Percentiles rank a stretch among this genome's conserved stretches.
phyloP scores from a whole-genome alignment of 768 basidiomycete genomes.

The Hydnomerulius pinastri region DNA sequence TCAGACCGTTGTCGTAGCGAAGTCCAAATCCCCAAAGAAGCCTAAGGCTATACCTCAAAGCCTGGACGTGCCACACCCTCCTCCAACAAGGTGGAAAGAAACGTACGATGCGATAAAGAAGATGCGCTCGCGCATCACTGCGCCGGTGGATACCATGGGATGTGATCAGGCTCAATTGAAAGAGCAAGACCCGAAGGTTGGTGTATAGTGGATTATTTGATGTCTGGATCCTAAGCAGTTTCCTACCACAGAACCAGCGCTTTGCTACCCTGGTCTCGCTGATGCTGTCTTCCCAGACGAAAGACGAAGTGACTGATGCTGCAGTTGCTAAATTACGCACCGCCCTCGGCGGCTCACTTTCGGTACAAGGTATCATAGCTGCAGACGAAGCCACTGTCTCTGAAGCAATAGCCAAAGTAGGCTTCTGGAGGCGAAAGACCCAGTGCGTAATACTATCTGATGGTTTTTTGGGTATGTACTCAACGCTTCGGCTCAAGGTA shows the following conservation, averaged over 20 bases:
- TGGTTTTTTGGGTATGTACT: background rate
- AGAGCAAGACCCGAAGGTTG: slow-evolving; percentile 68
- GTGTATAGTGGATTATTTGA: slow-evolving; percentile 11
- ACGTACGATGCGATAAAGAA: slow-evolving; percentile 70
- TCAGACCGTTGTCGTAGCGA: background rate
- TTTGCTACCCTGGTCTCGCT: slow-evolving; percentile 87
- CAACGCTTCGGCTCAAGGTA: slow-evolving; percentile 47
- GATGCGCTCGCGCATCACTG: slow-evolving; percentile 71
- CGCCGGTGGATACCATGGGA: slow-evolving; percentile 94
- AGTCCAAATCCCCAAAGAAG: slow-evolving; percentile 47
- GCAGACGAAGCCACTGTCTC: slow-evolving; percentile 66
- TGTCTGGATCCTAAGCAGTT: background rate
- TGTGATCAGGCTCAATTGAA: slow-evolving; percentile 69
- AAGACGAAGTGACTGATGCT: slow-evolving; percentile 83
- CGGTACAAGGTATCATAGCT: slow-evolving; percentile 64
- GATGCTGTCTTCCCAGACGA: slow-evolving; percentile 96
- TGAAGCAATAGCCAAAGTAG: slow-evolving; percentile 83
- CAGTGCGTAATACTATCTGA: slow-evolving; percentile 46
- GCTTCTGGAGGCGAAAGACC: slow-evolving; percentile 90
- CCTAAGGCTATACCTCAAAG: slow-evolving; percentile 54
- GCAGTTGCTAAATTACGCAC: slow-evolving; percentile 74
- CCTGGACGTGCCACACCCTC: slow-evolving; percentile 62
- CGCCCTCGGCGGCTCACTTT: slow-evolving; percentile 78
- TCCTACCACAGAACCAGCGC: slow-evolving; percentile 61
- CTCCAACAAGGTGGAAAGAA: slow-evolving; percentile 67